Base-by-base conservation (phyloP, 2,329 filamentous ascomycete genomes). In the Trichoderma koningiopsis region DNA sequence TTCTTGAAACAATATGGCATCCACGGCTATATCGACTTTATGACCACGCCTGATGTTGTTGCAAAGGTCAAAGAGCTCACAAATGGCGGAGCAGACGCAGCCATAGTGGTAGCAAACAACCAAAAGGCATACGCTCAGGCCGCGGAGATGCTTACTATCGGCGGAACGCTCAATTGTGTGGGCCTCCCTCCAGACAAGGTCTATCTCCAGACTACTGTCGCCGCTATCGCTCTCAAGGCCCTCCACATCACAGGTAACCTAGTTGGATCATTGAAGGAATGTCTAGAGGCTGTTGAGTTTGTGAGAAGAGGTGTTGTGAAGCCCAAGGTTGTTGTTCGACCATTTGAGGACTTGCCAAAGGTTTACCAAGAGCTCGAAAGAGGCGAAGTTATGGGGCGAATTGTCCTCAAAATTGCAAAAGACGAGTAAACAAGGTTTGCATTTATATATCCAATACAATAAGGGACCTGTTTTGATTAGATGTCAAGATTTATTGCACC, bases 191-290 rank as follows among this genome's bases (percentile, higher is more conserved):
- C 72, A 19, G 69, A 65, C 5, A 70, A 52, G 29, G 70, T 68
- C 7, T 71, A 57, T 33, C 59, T 72, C 4, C 70, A 72, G 33
- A 70, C 71, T 8, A 70, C 70, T 16, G 71, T 72, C 58, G 71
- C 70, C 47, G 56, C 64, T 47, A 72, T 72, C 29, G 71, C 70
- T 0, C 70, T 71, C 57, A 71, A 68, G 29, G 70, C 70, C 0
- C 61, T 72, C 16, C 65, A 72, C 29, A 72, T 72, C 24, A 72
- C 69, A 4, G 69, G 71, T 3, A 72, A 72, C 27, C n/a, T 72
- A 24, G 67, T 72, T 40, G 70, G 71, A 16, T 72, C 70, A n/a
- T 69, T 73, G 29, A 73, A 73, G 33, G 72, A 72, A 16, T 73
- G 70, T 40, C 53, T 71, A 14, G 70, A 71, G 35, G 70, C 70